phyloP scores from a whole-genome alignment of 495 filamentous ascomycete genomes.

The Xylaria bambusicola region DNA sequence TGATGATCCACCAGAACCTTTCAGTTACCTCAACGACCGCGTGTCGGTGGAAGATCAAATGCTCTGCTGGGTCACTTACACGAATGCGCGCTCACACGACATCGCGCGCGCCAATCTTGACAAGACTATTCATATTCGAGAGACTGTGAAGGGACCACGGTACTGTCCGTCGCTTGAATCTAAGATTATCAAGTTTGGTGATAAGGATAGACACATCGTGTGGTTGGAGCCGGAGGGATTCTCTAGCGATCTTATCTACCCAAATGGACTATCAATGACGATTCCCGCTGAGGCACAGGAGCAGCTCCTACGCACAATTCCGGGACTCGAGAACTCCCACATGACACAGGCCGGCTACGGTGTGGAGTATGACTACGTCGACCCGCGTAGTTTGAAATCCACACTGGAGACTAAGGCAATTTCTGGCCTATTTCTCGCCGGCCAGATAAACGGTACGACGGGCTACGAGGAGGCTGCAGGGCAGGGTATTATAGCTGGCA shows the following conservation, averaged over 20 bases:
- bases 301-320: conserved; percentile 78
- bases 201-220: conserved; percentile 79
- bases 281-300: conserved; percentile 85
- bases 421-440: conserved; percentile 84
- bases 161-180: conserved; percentile 96
- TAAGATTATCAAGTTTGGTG: conserved; percentile 84
- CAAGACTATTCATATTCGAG: conserved; percentile 92
- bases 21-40: conserved; percentile 81
- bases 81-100: conserved; percentile 79
- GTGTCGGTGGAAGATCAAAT: conserved; percentile 82
- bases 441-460: conserved; percentile 97
- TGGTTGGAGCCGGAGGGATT: conserved; percentile 99
- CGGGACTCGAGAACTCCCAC: conserved; percentile 80
- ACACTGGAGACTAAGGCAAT: conserved; percentile 95
- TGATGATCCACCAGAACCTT: conserved; percentile 84
- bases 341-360: conserved; percentile 98
- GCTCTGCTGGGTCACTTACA: conserved; percentile 79
- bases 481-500: conserved; percentile 90
- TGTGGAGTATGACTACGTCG: conserved; percentile 98
- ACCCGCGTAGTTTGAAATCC: conserved; percentile 81
- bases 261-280: conserved; percentile 97
- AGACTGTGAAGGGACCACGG: conserved; percentile 89
- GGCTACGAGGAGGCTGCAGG: conserved; percentile 97
- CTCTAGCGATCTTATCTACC: conserved; percentile 87
- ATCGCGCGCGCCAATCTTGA: conserved; percentile 84